These are phyloP conservation scores for Chalaropsis ovoidea DNA, from an alignment of 2,329 filamentous ascomycete genomes.

Conservation along the genomic window DNA sequence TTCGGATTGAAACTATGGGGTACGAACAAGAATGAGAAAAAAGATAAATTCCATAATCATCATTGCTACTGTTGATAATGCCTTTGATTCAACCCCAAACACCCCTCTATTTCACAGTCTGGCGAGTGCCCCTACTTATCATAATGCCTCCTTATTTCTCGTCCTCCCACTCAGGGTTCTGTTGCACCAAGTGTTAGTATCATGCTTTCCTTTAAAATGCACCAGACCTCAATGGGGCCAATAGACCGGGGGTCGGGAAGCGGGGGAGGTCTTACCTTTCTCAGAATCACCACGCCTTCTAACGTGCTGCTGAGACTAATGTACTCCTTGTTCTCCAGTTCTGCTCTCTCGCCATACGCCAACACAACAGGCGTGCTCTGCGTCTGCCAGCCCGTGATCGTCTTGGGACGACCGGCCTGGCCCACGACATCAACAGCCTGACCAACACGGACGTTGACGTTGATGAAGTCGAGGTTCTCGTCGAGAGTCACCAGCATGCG, in stretches of 20 bases:
- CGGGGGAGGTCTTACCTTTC: slow-evolving; percentile 59
- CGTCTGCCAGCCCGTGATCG: slow-evolving; percentile 98
- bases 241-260: slow-evolving; percentile 10
- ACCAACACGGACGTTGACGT: slow-evolving; percentile 91
- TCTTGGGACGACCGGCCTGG: slow-evolving; percentile 94
- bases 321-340: slow-evolving; percentile 96
- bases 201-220: neutral
- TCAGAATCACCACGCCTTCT: slow-evolving; percentile 89
- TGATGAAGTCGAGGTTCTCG: slow-evolving; percentile 84
- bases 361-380: slow-evolving; percentile 96
- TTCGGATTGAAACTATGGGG: neutral
- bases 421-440: slow-evolving; percentile 98
- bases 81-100: slow-evolving; percentile 16
- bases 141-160: slow-evolving; percentile 17
- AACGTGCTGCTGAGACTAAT: slow-evolving; percentile 81
- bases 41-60: slow-evolving; percentile 16
- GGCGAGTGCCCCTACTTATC: neutral
- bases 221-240: neutral
- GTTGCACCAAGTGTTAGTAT: slow-evolving; percentile 1
- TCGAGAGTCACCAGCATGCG: slow-evolving; percentile 93
- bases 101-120: slow-evolving; percentile 14
- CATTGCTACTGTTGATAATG: slow-evolving; percentile 25
- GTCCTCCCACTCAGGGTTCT: slow-evolving; percentile 24
- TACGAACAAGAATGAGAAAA: neutral
- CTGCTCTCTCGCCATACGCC: slow-evolving; percentile 88